These are phyloP conservation scores for Penicillium frequentans DNA, from an alignment of 2,329 filamentous ascomycete species.

Conservation along the genomic window DNA sequence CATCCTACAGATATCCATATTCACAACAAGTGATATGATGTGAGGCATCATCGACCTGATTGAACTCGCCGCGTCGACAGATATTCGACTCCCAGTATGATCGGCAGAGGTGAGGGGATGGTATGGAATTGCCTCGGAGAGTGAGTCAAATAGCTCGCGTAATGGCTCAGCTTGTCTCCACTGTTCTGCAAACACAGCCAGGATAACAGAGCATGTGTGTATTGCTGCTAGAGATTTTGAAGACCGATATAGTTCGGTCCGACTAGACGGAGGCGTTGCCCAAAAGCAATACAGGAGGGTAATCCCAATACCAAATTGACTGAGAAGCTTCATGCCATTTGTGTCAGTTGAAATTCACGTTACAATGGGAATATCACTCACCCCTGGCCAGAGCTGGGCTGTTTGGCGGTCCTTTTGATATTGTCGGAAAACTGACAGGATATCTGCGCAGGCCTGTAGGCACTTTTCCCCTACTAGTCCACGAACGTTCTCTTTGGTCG, in stretches of 20 bases:
- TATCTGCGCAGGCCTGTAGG: constrained; percentile 10
- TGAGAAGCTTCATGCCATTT: constrained; percentile 8
- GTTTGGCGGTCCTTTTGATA: constrained; percentile 19
- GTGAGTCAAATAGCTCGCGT: constrained; percentile 15
- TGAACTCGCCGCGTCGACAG: constrained; percentile 1
- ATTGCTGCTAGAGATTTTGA: constrained; percentile 9
- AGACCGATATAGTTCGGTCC: constrained; percentile 2
- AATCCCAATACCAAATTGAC: constrained; percentile 15
- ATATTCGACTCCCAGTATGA: not conserved
- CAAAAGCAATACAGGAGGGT: constrained; percentile 19
- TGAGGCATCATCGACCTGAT: constrained; percentile 4
- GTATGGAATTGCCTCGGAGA: constrained; percentile 7
- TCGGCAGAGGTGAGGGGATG: not conserved
- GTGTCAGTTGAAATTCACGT: not conserved
- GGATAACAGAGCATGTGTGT: constrained; percentile 13
- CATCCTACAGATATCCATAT: constrained; percentile 14
- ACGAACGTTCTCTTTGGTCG: constrained; percentile 11
- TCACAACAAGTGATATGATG: constrained; percentile 9
- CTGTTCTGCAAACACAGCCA: constrained; percentile 16
- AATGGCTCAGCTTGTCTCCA: constrained; percentile 17
- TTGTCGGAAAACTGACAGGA: constrained; percentile 14
- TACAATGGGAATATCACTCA: not conserved
- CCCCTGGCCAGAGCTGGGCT: constrained; percentile 18
- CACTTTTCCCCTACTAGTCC: constrained; percentile 8
- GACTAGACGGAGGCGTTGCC: constrained; percentile 10